phyloP scores from a whole-genome alignment of 2,329 filamentous ascomycete species.

The Ciborinia camelliae region DNA sequence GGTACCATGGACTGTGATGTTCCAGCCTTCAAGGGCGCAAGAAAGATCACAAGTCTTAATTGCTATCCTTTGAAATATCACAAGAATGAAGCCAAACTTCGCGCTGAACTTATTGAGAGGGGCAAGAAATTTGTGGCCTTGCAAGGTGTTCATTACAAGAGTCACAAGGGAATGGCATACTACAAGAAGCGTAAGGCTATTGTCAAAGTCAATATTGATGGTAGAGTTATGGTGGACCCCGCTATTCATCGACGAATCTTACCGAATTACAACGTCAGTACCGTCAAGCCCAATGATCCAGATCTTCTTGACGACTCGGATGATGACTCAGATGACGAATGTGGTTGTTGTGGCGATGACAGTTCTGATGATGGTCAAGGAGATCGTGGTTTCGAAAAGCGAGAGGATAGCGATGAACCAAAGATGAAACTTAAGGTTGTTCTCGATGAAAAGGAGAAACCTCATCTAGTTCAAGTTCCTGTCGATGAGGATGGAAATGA shows the following conservation, averaged over 20 bases:
- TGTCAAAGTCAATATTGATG: conserved; percentile 79
- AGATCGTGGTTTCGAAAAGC: conserved; percentile 31
- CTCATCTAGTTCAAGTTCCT: conserved; percentile 51
- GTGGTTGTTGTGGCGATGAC: conserved; percentile 42
- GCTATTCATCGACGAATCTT: conserved; percentile 79
- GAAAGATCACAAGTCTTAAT: conserved; percentile 74
- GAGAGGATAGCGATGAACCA: conserved; percentile 33
- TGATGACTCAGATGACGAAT: conserved; percentile 43
- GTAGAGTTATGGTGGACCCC: conserved; percentile 84
- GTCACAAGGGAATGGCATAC: conserved; percentile 80
- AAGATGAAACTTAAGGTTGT: conserved; percentile 39
- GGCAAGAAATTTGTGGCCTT: conserved; percentile 81
- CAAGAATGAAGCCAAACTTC: conserved; percentile 63
- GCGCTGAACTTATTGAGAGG: conserved; percentile 67
- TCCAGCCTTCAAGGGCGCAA: conserved; percentile 71
- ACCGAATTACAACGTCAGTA: conserved; percentile 77
- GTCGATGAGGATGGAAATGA: conserved; percentile 54
- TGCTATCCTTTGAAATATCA: conserved; percentile 81
- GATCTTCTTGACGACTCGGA: conserved; percentile 53
- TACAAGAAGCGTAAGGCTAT: conserved; percentile 74
- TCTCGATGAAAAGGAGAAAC: conserved; percentile 48
- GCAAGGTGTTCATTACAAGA: conserved; percentile 79
- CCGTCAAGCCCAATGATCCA: conserved; percentile 68
- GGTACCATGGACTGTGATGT: conserved; percentile 64
- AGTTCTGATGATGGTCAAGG: conserved; percentile 35